phyloP scores from a whole-genome alignment of 2,329 filamentous ascomycete species.

The Cladosporium sp. region DNA sequence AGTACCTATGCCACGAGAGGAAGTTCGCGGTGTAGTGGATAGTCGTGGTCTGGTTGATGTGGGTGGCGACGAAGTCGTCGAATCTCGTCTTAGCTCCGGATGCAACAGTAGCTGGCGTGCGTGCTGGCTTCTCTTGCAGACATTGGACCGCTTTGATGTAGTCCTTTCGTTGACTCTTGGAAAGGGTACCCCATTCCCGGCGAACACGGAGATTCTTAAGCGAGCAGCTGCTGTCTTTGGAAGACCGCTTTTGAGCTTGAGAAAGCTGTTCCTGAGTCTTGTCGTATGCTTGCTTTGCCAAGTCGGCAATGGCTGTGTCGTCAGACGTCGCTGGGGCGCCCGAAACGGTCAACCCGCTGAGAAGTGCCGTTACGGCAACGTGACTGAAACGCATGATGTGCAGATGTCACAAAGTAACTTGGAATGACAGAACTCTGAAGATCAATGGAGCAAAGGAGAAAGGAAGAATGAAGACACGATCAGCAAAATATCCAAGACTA shows the following conservation, averaged over 20 bases:
- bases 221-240: neutral
- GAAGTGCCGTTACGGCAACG: neutral
- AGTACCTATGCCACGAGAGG: conserved; percentile 48
- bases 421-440: neutral
- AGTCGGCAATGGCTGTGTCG: neutral
- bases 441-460: neutral
- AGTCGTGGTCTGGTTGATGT: conserved; percentile 33
- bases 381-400: conserved; percentile 9
- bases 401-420: neutral
- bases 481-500: neutral
- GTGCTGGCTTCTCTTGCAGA: conserved; percentile 24
- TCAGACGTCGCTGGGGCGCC: conserved; percentile 1
- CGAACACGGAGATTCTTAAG: conserved; percentile 44
- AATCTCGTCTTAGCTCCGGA: conserved; percentile 34
- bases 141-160: conserved; percentile 27
- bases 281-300: conserved; percentile 16
- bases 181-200: conserved; percentile 45
- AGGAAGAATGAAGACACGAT: neutral
- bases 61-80: conserved; percentile 36
- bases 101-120: conserved; percentile 18
- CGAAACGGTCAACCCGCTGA: neutral
- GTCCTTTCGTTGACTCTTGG: conserved; percentile 27
- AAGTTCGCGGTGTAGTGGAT: conserved; percentile 35
- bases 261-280: neutral
- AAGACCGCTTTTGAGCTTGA: neutral